A percentile compares a stretch with the other conserved stretches of the same genome.
These are phyloP conservation scores for Nicotiana sylvestris DNA, from an alignment of 257 asterid species.

Conservation along the genomic window DNA sequence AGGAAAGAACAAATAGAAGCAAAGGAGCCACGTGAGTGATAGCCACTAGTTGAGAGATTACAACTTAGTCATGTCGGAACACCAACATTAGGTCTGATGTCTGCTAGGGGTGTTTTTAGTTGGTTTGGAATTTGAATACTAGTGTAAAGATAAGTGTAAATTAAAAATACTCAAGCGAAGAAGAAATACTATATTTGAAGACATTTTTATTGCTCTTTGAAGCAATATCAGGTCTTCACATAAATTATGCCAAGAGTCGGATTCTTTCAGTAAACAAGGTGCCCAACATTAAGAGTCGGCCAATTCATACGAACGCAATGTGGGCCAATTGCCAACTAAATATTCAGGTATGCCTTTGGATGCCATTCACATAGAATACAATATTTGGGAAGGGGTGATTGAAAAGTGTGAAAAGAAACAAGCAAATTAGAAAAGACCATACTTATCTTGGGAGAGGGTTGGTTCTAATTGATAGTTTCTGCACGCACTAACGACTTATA, in stretches of 20 bases:
- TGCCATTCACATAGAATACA: not conserved
- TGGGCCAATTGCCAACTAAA: not conserved
- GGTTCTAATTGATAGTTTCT: not conserved
- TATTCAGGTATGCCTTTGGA: not conserved
- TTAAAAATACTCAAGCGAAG: too few species aligned
- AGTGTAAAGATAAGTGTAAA: too few species aligned
- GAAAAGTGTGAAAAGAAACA: not conserved
- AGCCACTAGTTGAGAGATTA: not conserved
- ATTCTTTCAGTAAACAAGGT: not conserved
- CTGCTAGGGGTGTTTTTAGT: not conserved
- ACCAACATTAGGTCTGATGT: not conserved
- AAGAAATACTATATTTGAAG: too few species aligned
- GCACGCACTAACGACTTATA: not conserved
- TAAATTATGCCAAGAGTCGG: not conserved
- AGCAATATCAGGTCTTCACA: not conserved
- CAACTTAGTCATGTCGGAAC: not conserved
- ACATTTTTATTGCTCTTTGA: not conserved
- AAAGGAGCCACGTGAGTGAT: not conserved
- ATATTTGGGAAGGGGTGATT: not conserved
- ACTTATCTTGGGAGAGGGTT: not conserved
- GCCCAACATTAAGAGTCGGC: not conserved
- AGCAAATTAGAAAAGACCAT: not conserved
- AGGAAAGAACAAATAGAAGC: not conserved
- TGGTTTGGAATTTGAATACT: too few species aligned
- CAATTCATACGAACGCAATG: not conserved